Conservation (phyloP, 1,284 basidiomycete genomes). For the Cystobasidiaceae sp. region DNA sequence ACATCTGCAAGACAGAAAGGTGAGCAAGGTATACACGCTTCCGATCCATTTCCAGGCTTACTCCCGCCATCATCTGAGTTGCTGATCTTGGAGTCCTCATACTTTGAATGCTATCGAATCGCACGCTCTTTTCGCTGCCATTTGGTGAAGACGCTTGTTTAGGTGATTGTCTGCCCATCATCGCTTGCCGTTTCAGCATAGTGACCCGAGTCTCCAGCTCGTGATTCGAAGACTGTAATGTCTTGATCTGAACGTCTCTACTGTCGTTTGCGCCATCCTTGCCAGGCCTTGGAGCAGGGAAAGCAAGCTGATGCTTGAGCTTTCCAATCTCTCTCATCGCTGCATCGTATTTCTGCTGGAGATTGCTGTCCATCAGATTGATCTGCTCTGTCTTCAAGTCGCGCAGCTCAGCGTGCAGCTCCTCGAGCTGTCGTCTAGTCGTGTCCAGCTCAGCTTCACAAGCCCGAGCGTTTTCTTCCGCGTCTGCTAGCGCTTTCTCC, state of each 20-base stretch:
- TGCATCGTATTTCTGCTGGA: conserved; percentile 71
- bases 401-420: conserved; percentile 33
- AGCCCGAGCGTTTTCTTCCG: conserved; percentile 36
- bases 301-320: conserved; percentile 59
- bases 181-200: conserved; percentile 47
- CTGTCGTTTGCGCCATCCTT: conserved; percentile 49
- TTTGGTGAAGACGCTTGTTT: not conserved
- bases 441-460: conserved; percentile 35
- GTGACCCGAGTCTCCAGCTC: conserved; percentile 65
- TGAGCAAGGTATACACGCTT: conserved; percentile 10
- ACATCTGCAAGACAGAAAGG: not conserved
- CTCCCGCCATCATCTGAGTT: conserved; percentile 67
- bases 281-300: conserved; percentile 53
- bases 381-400: conserved; percentile 36
- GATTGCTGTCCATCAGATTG: conserved; percentile 33
- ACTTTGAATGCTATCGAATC: conserved; percentile 58
- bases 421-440: conserved; percentile 30
- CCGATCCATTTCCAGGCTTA: no score
- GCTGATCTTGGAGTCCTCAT: conserved; percentile 42
- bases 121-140: conserved; percentile 35
- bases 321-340: conserved; percentile 74
- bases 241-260: conserved; percentile 64
- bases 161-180: conserved; percentile 46
- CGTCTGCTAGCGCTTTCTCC: conserved; percentile 37
- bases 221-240: conserved; percentile 67